Conservation (phyloP, 257 asterid genomes). For the Fraxinus excelsior region DNA sequence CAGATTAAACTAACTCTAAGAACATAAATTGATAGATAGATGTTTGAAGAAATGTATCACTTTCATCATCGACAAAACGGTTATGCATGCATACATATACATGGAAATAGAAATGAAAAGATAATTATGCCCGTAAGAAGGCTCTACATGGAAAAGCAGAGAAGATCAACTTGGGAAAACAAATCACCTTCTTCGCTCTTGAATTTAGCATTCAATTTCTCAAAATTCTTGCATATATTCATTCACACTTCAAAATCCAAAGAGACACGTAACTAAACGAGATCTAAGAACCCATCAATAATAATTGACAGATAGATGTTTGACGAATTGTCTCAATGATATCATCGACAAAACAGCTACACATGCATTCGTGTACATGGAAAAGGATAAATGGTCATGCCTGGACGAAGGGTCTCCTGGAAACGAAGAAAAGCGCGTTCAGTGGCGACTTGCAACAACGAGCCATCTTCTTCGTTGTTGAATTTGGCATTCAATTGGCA, state of each 20-base stretch:
- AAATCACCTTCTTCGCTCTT: conserved; percentile 25
- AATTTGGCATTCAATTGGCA: conserved; percentile 31
- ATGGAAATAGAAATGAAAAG: neutral
- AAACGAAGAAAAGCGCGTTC: conserved; percentile 62
- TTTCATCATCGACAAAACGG: neutral
- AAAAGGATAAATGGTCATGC: conserved; percentile 25
- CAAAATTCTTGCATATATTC: neutral
- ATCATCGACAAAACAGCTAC: neutral
- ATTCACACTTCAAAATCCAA: neutral
- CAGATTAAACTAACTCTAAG: neutral
- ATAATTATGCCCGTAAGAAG: conserved; percentile 54
- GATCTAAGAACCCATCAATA: neutral
- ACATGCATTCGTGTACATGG: neutral
- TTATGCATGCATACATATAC: neutral
- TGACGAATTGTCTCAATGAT: conserved; percentile 30
- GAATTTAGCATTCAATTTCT: conserved; percentile 29
- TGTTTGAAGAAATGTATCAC: conserved; percentile 31
- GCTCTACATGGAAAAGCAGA: conserved; percentile 60
- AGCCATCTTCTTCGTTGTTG: conserved; percentile 27
- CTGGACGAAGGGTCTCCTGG: conserved; percentile 70
- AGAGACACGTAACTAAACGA: neutral
- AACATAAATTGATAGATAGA: neutral
- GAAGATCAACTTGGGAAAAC: conserved; percentile 44
- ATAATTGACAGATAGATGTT: conserved; percentile 12
- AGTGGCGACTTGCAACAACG: conserved; percentile 41